These are phyloP conservation scores for Scenedesmus sp. DNA, from an alignment of 163 green algal species.

Conservation along the genomic window DNA sequence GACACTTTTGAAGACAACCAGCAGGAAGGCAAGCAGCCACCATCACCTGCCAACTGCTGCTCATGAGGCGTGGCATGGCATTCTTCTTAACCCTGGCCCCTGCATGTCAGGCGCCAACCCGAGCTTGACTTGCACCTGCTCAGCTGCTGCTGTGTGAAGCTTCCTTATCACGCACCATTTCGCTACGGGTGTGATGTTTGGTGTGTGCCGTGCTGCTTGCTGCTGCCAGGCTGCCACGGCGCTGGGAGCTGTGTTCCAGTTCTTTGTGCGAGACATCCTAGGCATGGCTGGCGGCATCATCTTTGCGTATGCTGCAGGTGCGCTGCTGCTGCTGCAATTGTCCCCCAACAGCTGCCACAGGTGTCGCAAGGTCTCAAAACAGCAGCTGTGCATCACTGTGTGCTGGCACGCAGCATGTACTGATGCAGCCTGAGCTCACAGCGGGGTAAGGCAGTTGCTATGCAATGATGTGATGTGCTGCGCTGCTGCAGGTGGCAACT, in stretches of 20 bases:
- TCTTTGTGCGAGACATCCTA: conserved; percentile 70
- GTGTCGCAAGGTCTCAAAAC: not conserved
- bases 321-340: not conserved
- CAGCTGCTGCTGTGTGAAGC: not conserved
- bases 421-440: not conserved
- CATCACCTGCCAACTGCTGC: not conserved
- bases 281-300: conserved; percentile 81
- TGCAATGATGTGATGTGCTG: not conserved
- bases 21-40: not conserved
- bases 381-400: not conserved
- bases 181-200: not conserved
- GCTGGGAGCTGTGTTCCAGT: conserved; percentile 49
- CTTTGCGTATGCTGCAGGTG: conserved; percentile 76
- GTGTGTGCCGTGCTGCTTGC: not conserved
- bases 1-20: not conserved
- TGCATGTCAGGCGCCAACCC: not conserved
- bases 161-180: not conserved
- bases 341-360: not conserved
- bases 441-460: too few species aligned
- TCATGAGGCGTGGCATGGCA: too few species aligned
- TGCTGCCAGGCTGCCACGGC: conserved; percentile 33
- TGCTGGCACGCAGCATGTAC: not conserved
- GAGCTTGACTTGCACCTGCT: not conserved
- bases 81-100: not conserved
- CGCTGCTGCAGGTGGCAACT: conserved; percentile 59